These are phyloP conservation scores for Fusarium denticulatum DNA, from an alignment of 2,329 filamentous ascomycete species.

Conservation along the genomic window DNA sequence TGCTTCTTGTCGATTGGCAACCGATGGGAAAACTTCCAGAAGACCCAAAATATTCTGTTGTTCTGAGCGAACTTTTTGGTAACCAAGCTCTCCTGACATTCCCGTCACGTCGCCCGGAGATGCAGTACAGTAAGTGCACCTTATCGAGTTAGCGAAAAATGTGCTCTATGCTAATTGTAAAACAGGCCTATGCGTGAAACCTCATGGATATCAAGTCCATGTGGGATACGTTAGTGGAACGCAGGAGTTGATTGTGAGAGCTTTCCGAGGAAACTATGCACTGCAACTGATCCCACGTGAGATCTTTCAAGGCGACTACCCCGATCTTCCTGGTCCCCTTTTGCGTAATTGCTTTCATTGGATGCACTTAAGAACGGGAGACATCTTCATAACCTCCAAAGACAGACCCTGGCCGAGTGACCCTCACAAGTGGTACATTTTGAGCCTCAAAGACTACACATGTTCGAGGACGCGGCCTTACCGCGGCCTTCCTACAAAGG, in stretches of 20 bases:
- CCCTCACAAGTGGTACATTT: constrained; percentile 10
- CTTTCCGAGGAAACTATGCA: constrained; percentile 26
- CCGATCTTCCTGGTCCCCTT: constrained; percentile 62
- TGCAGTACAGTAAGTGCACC: constrained; percentile 56
- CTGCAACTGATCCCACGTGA: constrained; percentile 37
- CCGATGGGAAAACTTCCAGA: constrained; percentile 59
- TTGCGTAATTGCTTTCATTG: constrained; percentile 65
- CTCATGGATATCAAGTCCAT: constrained; percentile 61
- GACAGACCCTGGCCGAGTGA: constrained; percentile 30
- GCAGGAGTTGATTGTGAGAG: constrained; percentile 43
- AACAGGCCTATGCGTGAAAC: constrained; percentile 15
- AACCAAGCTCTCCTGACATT: constrained; percentile 60
- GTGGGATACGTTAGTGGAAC: constrained; percentile 44
- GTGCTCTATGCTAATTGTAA: neutral
- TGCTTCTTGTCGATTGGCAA: constrained; percentile 49
- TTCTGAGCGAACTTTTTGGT: constrained; percentile 63
- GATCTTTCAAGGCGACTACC: constrained; percentile 19
- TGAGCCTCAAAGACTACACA: constrained; percentile 16
- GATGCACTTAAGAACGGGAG: constrained; percentile 50
- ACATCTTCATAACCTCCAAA: constrained; percentile 32
- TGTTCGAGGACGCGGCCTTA: constrained; percentile 12
- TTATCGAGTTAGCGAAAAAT: neutral
- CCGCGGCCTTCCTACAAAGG: neutral
- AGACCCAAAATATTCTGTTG: constrained; percentile 53
- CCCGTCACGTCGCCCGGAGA: constrained; percentile 62